Conservation (phyloP, 768 basidiomycete genomes). For the Trametopsis cervina region DNA sequence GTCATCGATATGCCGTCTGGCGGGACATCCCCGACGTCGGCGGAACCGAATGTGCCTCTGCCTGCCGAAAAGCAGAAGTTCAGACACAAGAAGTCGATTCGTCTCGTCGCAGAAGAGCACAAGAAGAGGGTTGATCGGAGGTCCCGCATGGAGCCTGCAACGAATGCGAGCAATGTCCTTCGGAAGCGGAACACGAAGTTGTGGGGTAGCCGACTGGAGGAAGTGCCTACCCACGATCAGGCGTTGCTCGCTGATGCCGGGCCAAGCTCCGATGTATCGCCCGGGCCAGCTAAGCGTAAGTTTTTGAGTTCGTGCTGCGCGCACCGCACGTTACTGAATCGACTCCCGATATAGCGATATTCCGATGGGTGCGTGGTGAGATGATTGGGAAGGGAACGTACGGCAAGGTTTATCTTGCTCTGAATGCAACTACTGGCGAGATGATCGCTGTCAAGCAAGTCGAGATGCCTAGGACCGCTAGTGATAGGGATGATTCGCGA, state of each 20-base stretch:
- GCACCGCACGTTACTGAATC: slow-evolving; percentile 1
- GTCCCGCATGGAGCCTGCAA: slow-evolving; percentile 48
- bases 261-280: slow-evolving; percentile 26
- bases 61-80: slow-evolving; percentile 35
- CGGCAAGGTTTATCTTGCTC: slow-evolving; percentile 90
- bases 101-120: slow-evolving; percentile 85
- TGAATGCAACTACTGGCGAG: slow-evolving; percentile 95
- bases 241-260: slow-evolving; percentile 31
- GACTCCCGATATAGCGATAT: slow-evolving; percentile 49
- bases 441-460: slow-evolving; percentile 99
- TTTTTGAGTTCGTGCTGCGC: no score
- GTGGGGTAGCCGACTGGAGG: slow-evolving; percentile 91
- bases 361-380: slow-evolving; percentile 98
- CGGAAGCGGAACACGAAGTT: slow-evolving; percentile 89
- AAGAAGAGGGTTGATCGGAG: slow-evolving; percentile 70
- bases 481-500: slow-evolving; percentile 84
- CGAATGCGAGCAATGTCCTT: slow-evolving; percentile 39
- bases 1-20: slow-evolving; percentile 84
- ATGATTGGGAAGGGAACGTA: slow-evolving; percentile 97
- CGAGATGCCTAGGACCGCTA: slow-evolving; percentile 85
- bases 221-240: slow-evolving; percentile 76
- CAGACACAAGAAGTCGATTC: slow-evolving; percentile 83
- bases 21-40: slow-evolving; percentile 67
- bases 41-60: slow-evolving; percentile 38
- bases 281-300: slow-evolving; percentile 46